phyloP scores from a whole-genome alignment of 176 grass and related monocot species.

The Zizania latifolia region DNA sequence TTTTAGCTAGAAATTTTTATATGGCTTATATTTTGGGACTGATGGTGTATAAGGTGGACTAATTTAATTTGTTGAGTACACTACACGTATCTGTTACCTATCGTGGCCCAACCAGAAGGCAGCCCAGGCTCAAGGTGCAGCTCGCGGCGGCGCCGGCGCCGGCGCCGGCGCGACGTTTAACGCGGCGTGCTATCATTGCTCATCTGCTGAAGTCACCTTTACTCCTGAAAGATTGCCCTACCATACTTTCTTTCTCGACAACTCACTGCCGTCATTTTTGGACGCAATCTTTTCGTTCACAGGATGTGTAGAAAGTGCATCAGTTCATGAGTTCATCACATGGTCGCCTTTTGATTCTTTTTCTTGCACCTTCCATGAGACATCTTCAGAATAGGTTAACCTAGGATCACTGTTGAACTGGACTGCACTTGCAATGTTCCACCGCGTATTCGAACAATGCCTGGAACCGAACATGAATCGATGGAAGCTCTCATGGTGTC shows the following conservation, averaged over 20 bases:
- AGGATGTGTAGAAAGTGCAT: neutral
- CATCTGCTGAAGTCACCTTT: neutral
- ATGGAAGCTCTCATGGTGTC: conserved; percentile 6
- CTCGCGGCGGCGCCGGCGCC: no score
- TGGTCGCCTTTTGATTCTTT: neutral
- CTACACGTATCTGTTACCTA: no score
- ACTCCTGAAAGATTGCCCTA: neutral
- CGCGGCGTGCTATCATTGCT: neutral
- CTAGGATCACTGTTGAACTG: conserved; percentile 1
- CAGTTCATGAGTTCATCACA: neutral
- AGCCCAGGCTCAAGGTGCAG: no score
- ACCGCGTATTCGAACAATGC: neutral
- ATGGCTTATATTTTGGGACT: no score
- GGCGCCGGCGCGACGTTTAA: no score
- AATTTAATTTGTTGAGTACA: no score
- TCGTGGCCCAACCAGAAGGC: no score
- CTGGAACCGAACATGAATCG: neutral
- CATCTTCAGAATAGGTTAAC: neutral
- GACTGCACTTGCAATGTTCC: neutral
- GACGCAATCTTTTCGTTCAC: neutral
- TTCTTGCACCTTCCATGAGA: neutral
- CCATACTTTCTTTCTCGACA: neutral
- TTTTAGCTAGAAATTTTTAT: no score
- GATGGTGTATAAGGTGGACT: no score
- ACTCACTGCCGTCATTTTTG: neutral